phyloP scores from a whole-genome alignment of 2,329 filamentous ascomycete genomes.

The Sclerotinia nivalis region DNA sequence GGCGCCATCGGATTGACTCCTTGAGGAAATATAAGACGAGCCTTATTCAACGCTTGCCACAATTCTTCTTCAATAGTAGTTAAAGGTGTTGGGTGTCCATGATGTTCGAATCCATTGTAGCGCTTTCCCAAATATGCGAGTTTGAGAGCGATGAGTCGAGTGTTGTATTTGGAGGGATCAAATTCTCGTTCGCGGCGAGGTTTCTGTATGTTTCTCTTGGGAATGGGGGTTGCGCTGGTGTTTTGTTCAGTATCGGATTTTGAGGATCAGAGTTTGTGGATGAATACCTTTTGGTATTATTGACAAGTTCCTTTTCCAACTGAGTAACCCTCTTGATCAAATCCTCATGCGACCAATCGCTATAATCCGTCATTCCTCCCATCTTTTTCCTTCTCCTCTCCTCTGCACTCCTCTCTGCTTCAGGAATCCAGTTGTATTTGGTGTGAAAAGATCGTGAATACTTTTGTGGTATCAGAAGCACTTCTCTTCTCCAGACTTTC shows the following conservation, averaged over 20 bases:
- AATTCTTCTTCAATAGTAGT: slow-evolving; percentile 91
- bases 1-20: slow-evolving; percentile 46
- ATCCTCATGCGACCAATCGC: slow-evolving; percentile 65
- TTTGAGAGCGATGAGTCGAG: slow-evolving; percentile 85
- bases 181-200: slow-evolving; percentile 45
- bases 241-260: slow-evolving; percentile 1
- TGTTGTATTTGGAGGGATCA: slow-evolving; percentile 78
- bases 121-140: slow-evolving; percentile 88
- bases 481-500: background rate
- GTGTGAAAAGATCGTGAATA: background rate
- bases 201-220: slow-evolving; percentile 46
- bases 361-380: slow-evolving; percentile 52
- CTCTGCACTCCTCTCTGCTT: slow-evolving; percentile 20
- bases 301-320: slow-evolving; percentile 65
- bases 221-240: slow-evolving; percentile 21
- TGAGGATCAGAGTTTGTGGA: background rate
- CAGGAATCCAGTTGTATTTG: slow-evolving; percentile 4
- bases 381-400: slow-evolving; percentile 20
- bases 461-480: slow-evolving; percentile 3
- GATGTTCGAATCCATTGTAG: slow-evolving; percentile 93
- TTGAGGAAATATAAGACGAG: slow-evolving; percentile 74
- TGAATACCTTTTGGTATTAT: slow-evolving; percentile 44
- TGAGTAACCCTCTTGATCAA: slow-evolving; percentile 67
- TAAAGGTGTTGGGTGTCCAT: slow-evolving; percentile 65
- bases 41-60: slow-evolving; percentile 85